A percentile compares a stretch with the other conserved stretches of the same genome.
These are phyloP conservation scores for Epichloe sp. DNA, from an alignment of 2,329 filamentous ascomycete species.

Conservation along the genomic window DNA sequence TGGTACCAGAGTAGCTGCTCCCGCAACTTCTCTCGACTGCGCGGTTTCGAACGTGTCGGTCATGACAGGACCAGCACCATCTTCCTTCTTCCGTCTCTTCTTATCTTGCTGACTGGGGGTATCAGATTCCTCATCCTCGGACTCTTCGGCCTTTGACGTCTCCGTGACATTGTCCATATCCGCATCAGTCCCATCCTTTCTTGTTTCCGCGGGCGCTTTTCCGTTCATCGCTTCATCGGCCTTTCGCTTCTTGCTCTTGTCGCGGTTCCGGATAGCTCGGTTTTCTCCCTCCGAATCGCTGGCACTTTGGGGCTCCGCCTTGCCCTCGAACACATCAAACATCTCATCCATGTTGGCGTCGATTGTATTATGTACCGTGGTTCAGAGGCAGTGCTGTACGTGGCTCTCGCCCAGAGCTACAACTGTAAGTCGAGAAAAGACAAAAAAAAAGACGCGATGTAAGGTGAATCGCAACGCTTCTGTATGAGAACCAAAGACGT, in stretches of 20 bases:
- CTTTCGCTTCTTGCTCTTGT: constrained; percentile 73
- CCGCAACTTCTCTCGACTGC: constrained; percentile 79
- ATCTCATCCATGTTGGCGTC: constrained; percentile 56
- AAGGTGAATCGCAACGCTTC: background rate
- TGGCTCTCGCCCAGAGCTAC: background rate
- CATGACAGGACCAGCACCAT: constrained; percentile 61
- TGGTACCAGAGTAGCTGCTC: constrained; percentile 54
- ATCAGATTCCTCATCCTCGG: constrained; percentile 24
- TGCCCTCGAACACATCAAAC: constrained; percentile 70
- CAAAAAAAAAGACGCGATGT: background rate
- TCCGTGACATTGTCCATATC: constrained; percentile 30
- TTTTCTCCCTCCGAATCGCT: constrained; percentile 31
- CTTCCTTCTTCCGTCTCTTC: constrained; percentile 49
- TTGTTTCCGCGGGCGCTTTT: constrained; percentile 9
- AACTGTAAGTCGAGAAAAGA: background rate
- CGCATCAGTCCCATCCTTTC: constrained; percentile 13
- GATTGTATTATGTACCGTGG: background rate
- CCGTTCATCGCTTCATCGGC: constrained; percentile 66
- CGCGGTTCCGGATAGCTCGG: constrained; percentile 38
- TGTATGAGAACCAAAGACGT: background rate
- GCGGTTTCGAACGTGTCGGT: constrained; percentile 93
- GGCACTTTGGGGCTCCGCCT: constrained; percentile 25
- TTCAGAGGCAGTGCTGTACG: background rate
- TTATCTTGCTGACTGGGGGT: constrained; percentile 41
- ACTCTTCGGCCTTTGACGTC: constrained; percentile 23